Conservation (phyloP, 768 basidiomycete species). For the Russula foetens region DNA sequence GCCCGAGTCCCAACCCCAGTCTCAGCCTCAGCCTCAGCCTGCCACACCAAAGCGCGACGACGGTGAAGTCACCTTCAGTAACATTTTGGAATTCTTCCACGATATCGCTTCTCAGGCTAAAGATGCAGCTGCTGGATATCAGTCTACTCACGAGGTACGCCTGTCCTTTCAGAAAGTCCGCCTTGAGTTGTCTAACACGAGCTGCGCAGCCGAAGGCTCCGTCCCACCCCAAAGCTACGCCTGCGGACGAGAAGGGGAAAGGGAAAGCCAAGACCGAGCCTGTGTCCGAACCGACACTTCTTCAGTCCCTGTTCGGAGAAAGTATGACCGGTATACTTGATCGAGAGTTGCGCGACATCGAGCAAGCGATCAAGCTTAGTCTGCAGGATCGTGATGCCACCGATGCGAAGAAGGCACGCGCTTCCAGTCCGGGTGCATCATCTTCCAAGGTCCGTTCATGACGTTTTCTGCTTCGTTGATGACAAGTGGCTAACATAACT, state of each 20-base stretch:
- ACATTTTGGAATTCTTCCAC: slow-evolving; percentile 1
- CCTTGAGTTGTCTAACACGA: neutral
- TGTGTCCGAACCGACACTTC: neutral
- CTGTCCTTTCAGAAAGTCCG: no score
- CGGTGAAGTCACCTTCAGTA: neutral
- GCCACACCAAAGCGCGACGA: neutral
- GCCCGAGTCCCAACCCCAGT: neutral
- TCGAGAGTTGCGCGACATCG: slow-evolving; percentile 2
- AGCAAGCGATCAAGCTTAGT: slow-evolving; percentile 10
- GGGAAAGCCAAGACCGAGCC: neutral
- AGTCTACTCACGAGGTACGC: neutral
- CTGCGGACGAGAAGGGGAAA: neutral
- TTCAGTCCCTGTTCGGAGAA: neutral
- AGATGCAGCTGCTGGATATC: neutral
- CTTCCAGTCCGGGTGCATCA: neutral
- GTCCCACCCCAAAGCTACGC: neutral
- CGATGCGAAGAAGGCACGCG: neutral
- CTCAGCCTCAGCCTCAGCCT: neutral
- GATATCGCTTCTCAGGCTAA: neutral
- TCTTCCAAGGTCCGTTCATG: neutral
- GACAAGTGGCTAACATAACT: neutral
- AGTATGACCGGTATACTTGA: neutral
- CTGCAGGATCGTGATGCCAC: slow-evolving; percentile 4
- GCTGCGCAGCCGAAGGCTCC: neutral
- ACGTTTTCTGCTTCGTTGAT: neutral